Conservation (phyloP, 1,284 basidiomycete species). For the Calocybe gambosa region DNA sequence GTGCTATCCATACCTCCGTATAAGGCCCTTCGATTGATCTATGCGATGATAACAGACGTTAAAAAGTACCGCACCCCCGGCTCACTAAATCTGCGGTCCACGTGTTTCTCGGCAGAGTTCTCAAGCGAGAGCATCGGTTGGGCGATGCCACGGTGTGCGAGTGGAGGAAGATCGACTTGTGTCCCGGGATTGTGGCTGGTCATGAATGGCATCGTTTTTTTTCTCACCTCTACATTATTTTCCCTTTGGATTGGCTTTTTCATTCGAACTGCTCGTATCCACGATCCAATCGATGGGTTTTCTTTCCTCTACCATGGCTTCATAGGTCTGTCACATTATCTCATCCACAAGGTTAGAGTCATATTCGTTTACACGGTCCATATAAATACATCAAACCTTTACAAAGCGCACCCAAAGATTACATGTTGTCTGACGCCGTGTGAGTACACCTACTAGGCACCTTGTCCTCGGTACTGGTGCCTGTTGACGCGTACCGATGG, state of each 20-base stretch:
- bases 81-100: not conserved
- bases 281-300: not conserved
- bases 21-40: not conserved
- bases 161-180: not conserved
- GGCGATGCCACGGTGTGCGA: not conserved
- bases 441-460: not conserved
- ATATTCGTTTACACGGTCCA: not conserved
- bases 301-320: slow-evolving; percentile 3
- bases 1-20: not conserved
- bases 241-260: not conserved
- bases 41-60: not conserved
- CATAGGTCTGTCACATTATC: not conserved
- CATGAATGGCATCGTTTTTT: not conserved
- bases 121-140: not conserved
- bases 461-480: not conserved
- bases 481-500: not conserved
- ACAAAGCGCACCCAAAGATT: not conserved
- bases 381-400: not conserved
- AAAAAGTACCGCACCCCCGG: not conserved
- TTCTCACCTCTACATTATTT: not conserved
- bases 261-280: not conserved
- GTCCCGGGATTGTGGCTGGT: slow-evolving; percentile 4
- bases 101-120: not conserved
- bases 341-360: not conserved
- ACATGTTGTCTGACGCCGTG: not conserved